phyloP scores from a whole-genome alignment of 176 grass and related monocot genomes.

The Poa pratensis region DNA sequence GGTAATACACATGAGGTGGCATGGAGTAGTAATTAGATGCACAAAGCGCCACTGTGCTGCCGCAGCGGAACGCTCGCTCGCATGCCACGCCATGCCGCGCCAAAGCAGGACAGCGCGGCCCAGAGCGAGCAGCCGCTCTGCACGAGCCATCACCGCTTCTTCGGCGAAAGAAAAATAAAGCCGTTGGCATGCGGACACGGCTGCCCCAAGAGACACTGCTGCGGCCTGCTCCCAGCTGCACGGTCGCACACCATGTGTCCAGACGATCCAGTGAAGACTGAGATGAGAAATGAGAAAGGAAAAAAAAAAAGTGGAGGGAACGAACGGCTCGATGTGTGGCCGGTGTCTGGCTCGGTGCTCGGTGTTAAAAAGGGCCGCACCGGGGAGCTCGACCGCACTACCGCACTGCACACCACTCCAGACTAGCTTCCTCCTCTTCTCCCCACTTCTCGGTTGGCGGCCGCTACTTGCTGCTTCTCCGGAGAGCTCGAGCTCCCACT shows the following conservation, averaged over 20 bases:
- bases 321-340: background rate
- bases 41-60: too few species aligned
- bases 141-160: too few species aligned
- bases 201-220: background rate
- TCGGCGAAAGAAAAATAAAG: conserved; percentile 32
- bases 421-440: background rate
- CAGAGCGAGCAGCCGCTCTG: too few species aligned
- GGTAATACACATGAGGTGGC: too few species aligned
- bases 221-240: conserved; percentile 19
- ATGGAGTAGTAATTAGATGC: too few species aligned
- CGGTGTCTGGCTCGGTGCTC: conserved; percentile 18
- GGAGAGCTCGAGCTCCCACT: conserved; percentile 13
- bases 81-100: too few species aligned
- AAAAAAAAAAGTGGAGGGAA: background rate
- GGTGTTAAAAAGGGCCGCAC: conserved; percentile 38
- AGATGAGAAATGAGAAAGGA: too few species aligned
- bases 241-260: conserved; percentile 7
- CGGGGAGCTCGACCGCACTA: conserved; percentile 12
- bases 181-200: conserved; percentile 52
- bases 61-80: too few species aligned
- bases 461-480: background rate
- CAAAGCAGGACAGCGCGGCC: too few species aligned
- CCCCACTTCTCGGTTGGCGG: background rate
- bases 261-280: background rate
- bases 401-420: background rate